Evolutionary conservation across 116 monocot species (phyloP).

Genomic region (Papilionanthe hybrid): DNA sequence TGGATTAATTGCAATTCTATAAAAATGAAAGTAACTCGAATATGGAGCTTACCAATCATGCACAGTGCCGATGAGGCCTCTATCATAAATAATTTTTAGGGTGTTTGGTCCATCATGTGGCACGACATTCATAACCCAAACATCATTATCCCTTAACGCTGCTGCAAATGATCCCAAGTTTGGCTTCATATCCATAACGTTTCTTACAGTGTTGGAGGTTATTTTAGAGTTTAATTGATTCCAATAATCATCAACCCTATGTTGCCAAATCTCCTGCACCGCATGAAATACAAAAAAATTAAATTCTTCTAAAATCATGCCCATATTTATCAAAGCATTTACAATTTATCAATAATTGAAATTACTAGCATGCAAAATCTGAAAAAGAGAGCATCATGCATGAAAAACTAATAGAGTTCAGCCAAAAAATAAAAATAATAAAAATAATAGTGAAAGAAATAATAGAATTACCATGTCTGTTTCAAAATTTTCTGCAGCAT

Average conservation of each 20-base stretch:
- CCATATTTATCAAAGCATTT: too few relatives aligned
- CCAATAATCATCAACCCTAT: constrained; percentile 66
- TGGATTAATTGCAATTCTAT: too few relatives aligned
- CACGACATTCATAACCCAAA: constrained; percentile 82
- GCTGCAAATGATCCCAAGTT: constrained; percentile 75
- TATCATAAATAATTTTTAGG: constrained; percentile 68
- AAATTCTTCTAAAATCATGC: too few relatives aligned
- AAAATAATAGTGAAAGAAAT: neutral
- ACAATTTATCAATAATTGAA: too few relatives aligned
- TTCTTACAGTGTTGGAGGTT: constrained; percentile 47
- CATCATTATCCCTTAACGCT: constrained; percentile 56
- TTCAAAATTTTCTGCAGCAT: constrained; percentile 52
- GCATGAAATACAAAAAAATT: neutral
- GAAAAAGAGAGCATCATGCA: too few relatives aligned
- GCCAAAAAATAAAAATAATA: neutral
- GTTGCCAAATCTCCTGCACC: constrained; percentile 53
- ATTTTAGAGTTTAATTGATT: constrained; percentile 48
- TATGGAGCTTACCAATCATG: constrained; percentile 57
- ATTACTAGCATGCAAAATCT: too few relatives aligned
- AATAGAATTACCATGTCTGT: constrained; percentile 57
- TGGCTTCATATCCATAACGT: constrained; percentile 83
- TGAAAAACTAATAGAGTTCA: too few relatives aligned
- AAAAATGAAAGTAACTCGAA: too few relatives aligned
- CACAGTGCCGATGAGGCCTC: constrained; percentile 56
- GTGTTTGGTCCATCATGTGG: constrained; percentile 54